Evolutionary conservation across 2,329 filamentous ascomycete genomes (phyloP).

Genomic region (Colletotrichum filicis): DNA sequence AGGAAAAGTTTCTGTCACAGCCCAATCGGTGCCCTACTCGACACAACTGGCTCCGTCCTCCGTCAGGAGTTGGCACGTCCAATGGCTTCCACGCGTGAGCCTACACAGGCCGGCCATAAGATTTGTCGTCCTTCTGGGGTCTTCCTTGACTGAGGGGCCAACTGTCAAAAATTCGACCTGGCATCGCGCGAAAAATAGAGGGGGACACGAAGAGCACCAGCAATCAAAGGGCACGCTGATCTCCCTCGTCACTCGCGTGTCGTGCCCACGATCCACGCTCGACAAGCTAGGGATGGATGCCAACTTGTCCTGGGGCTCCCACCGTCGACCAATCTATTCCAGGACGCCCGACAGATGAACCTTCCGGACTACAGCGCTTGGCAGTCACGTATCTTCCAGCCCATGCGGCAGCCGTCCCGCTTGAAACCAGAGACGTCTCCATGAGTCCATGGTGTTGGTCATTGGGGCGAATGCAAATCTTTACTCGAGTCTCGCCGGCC

Average conservation of each 20-base stretch:
- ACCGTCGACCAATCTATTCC: constrained; percentile 28
- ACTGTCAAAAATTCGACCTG: constrained; percentile 31
- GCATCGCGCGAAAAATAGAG: constrained; percentile 33
- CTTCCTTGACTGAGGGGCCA: constrained; percentile 35
- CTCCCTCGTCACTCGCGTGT: constrained; percentile 19
- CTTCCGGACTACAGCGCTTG: constrained; percentile 32
- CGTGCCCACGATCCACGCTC: constrained; percentile 14
- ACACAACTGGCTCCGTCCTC: constrained; percentile 30
- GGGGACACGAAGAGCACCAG: constrained; percentile 21
- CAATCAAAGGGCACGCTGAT: constrained; percentile 34
- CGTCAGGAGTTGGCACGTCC: constrained; percentile 29
- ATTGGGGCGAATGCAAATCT: constrained; percentile 37
- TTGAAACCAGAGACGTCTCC: constrained; percentile 36
- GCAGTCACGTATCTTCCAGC: constrained; percentile 36
- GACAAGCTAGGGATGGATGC: constrained; percentile 22
- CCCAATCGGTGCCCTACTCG: constrained; percentile 44
- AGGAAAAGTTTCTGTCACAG: constrained; percentile 38
- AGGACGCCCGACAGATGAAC: constrained; percentile 32
- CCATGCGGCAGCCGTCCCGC: constrained; percentile 33
- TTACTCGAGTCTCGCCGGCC: constrained; percentile 29
- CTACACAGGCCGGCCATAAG: constrained; percentile 21
- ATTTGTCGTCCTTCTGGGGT: constrained; percentile 34
- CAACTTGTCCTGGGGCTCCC: constrained; percentile 19
- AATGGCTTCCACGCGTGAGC: constrained; percentile 28
- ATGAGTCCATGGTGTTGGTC: constrained; percentile 31